A percentile compares a stretch with the other conserved stretches of the same genome.
phyloP scores from a whole-genome alignment of 495 filamentous ascomycete genomes.

The Hyaloscypha bicolor region DNA sequence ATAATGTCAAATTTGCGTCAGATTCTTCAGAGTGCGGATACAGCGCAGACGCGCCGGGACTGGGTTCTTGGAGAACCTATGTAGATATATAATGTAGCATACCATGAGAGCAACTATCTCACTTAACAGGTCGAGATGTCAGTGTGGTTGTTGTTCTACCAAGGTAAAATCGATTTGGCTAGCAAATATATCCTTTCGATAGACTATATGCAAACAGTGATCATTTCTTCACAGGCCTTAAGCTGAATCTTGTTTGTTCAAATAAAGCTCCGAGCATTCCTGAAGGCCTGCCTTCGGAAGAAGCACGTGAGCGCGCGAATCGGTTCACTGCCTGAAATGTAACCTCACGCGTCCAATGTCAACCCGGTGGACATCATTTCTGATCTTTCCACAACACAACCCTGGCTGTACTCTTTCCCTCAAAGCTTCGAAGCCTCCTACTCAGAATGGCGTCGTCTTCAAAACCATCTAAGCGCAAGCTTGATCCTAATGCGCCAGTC shows the following conservation, averaged over 20 bases:
- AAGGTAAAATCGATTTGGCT: too few relatives aligned
- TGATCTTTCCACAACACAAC: background rate
- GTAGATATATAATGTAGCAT: constrained; percentile 5
- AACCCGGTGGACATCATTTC: background rate
- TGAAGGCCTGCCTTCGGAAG: too few relatives aligned
- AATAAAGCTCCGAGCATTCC: too few relatives aligned
- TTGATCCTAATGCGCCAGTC: constrained; percentile 40
- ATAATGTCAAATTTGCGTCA: constrained; percentile 25
- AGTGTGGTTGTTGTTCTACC: background rate
- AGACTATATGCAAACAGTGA: too few relatives aligned
- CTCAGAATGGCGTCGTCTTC: constrained; percentile 23
- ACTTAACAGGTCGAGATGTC: background rate
- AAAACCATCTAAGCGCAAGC: constrained; percentile 32
- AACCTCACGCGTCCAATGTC: constrained; percentile 10
- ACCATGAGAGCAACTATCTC: too few relatives aligned
- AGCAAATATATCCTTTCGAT: too few relatives aligned
- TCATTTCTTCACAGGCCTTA: too few relatives aligned
- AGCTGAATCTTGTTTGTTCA: too few relatives aligned
- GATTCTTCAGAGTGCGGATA: constrained; percentile 18
- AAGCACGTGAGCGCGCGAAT: too few relatives aligned
- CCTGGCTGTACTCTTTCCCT: constrained; percentile 16
- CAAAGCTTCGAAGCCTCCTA: background rate
- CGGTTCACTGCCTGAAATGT: background rate
- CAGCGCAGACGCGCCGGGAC: constrained; percentile 13
- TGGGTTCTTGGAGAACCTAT: constrained; percentile 19